Evolutionary conservation across 2,329 filamentous ascomycete genomes (phyloP), one percentile per base, ranked within the genome.

Genomic region (Ophiostoma pallidulum): DNA sequence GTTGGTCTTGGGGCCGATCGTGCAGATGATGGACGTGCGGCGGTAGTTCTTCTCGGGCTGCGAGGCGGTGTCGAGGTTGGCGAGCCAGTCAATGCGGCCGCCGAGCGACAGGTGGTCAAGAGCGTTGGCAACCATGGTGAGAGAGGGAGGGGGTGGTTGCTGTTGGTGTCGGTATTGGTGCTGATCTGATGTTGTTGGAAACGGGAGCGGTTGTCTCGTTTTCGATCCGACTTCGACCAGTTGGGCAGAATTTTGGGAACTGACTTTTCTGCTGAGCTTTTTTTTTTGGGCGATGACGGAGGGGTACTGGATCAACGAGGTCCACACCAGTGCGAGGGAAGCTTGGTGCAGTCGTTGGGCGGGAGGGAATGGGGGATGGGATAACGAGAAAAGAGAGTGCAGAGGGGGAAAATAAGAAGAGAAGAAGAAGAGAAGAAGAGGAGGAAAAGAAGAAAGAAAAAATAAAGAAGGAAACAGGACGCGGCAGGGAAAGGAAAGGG

Each of bases 1-100:
- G 78, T 98, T 98, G 60, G 92, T 98, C 83, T 97, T 98, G 65
- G 92, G 92, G 54, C 92, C 92, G 66, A 98, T 97, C 61, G 92
- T 97, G 75, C 91, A 89, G 71, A 98, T 96, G 74, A 98, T 98
- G 64, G 90, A 95, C 54, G 91, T 95, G 59, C 92, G 84, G 63
- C 92, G 88, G 72, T 92, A 94, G 75, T 94, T 90, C 70, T 84
- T 86, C 61, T 83, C 78, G 49, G 91, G 90, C 60, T 78, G 75
- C 73, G 84, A 89, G 64, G 92, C 86, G 57, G 91, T 96, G 74
- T 96, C 84, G 64, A 98, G 86, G 54, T 69, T 67, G 53, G 77
- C 72, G 53, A 82, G 71, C 79, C 79, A 83, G 62, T 75, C 72
- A 57, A 83, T 78, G 67, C 76, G 77, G 63, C 77, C 77, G 66